Evolutionary conservation across 208 protist species (phyloP), one percentile per base, ranked within the genome.

Genomic region (Acanthamoeba lugdunensis): DNA sequence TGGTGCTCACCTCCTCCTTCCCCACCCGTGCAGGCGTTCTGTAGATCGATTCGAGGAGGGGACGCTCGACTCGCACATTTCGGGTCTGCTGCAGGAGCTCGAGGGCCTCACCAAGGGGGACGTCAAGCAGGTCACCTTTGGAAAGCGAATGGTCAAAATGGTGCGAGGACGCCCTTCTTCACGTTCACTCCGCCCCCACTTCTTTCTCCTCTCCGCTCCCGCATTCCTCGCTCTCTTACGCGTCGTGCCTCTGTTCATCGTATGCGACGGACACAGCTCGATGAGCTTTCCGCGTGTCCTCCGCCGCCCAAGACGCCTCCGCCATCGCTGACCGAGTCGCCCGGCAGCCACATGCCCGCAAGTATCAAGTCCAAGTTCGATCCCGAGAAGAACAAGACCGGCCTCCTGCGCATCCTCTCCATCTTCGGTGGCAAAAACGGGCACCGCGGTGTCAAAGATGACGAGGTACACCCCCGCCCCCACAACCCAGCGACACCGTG

Each of bases 41-140:
- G 16, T 54, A 4, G 77, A 63, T 4, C 13, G 2, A 23, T 85
- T 48, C 52, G 50, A 61, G n/a, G 52, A 61, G 25, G 77, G 25
- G n/a, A 85, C 77, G 77, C 77, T 85, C 11, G 77, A 85, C 77
- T 11, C 28, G 9, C 50, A 85, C n/a, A 7, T 85, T 5, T 41
- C 77, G 77, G 30, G 11, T 4, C 41, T 85, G 21, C 77, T 85
- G 23, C 13, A 30, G 48, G 77, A 85, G 52, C 77, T 85, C 11
- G 77, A 85, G 77, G 50, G 48, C 48, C 52, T 63, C 25, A 61
- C 77, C 77, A 85, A 85, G 77, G 77, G 77, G 11, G 77, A 85
- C 52, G 77, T 85, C 52, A 85, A 85, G 77, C 77, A 85, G 21
- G 77, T 85, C 77, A 85, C 77, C 77, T 85, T 85, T 33, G 77